Evolutionary conservation across 2,329 filamentous ascomycete genomes (phyloP).

Genomic region (Furcasterigmium furcatum): DNA sequence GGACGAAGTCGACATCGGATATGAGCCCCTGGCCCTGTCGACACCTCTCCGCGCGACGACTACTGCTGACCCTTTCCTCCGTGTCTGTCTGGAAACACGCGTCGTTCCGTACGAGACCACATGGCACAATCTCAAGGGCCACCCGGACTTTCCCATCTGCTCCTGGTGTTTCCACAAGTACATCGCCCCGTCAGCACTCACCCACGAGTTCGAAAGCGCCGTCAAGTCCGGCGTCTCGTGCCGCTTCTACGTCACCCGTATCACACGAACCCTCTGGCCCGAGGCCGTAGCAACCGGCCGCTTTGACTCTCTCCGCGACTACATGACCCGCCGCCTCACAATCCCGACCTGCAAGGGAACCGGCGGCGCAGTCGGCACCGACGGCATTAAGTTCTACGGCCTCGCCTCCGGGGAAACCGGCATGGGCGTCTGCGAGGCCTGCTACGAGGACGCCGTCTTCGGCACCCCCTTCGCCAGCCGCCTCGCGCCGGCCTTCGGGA

Average conservation of each 20-base stretch:
- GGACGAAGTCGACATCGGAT: not conserved
- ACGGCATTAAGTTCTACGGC: slow-evolving; percentile 25
- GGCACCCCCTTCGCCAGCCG: slow-evolving; percentile 4
- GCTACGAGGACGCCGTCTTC: slow-evolving; percentile 9
- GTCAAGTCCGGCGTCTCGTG: slow-evolving; percentile 17
- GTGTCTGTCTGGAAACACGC: slow-evolving; percentile 21
- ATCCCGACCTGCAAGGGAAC: slow-evolving; percentile 24
- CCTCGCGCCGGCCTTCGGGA: slow-evolving; percentile 7
- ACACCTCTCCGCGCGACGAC: not conserved
- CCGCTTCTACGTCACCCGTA: slow-evolving; percentile 25
- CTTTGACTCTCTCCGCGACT: slow-evolving; percentile 19
- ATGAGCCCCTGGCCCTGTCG: not conserved
- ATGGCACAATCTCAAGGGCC: slow-evolving; percentile 24
- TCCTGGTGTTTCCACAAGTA: slow-evolving; percentile 35
- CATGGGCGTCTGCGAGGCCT: slow-evolving; percentile 10
- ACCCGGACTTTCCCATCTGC: slow-evolving; percentile 31
- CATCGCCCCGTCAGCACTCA: slow-evolving; percentile 25
- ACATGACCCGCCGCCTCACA: slow-evolving; percentile 19
- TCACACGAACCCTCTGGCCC: slow-evolving; percentile 29
- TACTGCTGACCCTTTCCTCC: not conserved
- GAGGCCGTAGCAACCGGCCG: slow-evolving; percentile 21
- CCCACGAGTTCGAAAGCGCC: slow-evolving; percentile 21
- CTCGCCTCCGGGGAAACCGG: slow-evolving; percentile 1
- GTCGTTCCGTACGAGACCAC: slow-evolving; percentile 21
- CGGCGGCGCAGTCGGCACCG: slow-evolving; percentile 10